phyloP scores from a whole-genome alignment of 495 filamentous ascomycete genomes.

The Penicillium bialowiezense region DNA sequence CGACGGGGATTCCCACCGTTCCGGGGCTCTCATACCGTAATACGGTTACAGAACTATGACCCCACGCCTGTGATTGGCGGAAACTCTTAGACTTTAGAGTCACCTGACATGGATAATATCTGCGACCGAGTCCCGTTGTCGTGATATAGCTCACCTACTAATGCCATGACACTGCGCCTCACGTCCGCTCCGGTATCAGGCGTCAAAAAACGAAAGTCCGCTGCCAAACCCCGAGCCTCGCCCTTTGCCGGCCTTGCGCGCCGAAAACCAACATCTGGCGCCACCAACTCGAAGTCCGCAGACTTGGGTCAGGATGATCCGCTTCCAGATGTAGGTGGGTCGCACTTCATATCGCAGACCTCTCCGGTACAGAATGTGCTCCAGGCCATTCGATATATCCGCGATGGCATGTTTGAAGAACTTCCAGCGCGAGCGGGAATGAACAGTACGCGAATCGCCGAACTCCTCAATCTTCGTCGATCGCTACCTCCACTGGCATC shows the following conservation, averaged over 20 bases:
- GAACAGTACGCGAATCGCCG: constrained; percentile 68
- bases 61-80: constrained; percentile 15
- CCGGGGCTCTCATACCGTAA: constrained; percentile 14
- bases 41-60: constrained; percentile 13
- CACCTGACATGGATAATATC: constrained; percentile 22
- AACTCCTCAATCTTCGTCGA: constrained; percentile 65
- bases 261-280: constrained; percentile 50
- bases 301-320: constrained; percentile 42
- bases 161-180: constrained; percentile 44
- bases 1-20: background rate
- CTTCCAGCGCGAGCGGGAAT: constrained; percentile 68
- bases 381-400: constrained; percentile 61
- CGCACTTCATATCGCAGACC: constrained; percentile 40
- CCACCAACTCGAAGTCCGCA: constrained; percentile 32
- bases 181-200: constrained; percentile 46
- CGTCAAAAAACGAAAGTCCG: constrained; percentile 38
- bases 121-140: background rate
- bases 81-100: background rate
- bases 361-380: constrained; percentile 60
- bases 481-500: constrained; percentile 68
- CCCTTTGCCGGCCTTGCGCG: constrained; percentile 54
- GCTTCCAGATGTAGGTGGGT: constrained; percentile 38
- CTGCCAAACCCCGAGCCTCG: constrained; percentile 30
- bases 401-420: constrained; percentile 62
- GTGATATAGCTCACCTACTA: background rate